Conservation (phyloP, 2,329 filamentous ascomycete genomes). For the Aspergillus fructus region DNA sequence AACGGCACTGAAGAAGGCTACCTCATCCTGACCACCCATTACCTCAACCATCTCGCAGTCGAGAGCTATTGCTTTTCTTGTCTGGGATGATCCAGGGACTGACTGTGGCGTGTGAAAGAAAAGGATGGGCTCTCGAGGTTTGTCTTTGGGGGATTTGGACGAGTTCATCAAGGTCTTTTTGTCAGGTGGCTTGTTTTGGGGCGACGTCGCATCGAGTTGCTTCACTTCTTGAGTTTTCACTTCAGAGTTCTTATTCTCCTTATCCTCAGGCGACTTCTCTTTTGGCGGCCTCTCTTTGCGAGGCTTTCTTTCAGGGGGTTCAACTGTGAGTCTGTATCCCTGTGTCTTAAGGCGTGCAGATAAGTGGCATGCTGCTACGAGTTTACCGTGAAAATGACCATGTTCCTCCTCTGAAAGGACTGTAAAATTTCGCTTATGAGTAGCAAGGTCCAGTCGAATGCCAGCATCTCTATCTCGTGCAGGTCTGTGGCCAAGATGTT, state of each 20-base stretch:
- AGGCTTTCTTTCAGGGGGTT: neutral
- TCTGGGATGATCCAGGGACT: neutral
- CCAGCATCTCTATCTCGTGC: neutral
- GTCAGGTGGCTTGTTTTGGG: neutral
- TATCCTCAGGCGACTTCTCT: neutral
- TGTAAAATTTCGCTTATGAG: neutral
- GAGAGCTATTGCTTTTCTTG: conserved; percentile 36
- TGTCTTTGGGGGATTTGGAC: neutral
- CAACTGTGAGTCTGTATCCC: neutral
- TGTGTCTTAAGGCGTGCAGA: conserved; percentile 3
- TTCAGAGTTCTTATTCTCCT: too few relatives aligned
- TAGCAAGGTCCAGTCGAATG: neutral
- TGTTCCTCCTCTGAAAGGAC: conserved; percentile 1
- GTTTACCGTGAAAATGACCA: neutral
- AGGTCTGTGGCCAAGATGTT: neutral
- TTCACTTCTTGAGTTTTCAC: neutral
- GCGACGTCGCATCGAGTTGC: neutral
- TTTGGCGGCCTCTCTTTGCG: neutral
- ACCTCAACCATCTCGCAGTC: conserved; percentile 53
- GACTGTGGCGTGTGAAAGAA: neutral
- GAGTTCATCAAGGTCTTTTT: neutral
- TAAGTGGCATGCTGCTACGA: conserved; percentile 8
- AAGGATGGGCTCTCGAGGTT: neutral
- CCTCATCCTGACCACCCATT: conserved; percentile 23
- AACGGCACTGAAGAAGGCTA: conserved; percentile 42